Percentiles rank a stretch among this genome's conserved stretches.
Evolutionary conservation across 768 basidiomycete genomes (phyloP).

Genomic region (Mycena chlorophos): DNA sequence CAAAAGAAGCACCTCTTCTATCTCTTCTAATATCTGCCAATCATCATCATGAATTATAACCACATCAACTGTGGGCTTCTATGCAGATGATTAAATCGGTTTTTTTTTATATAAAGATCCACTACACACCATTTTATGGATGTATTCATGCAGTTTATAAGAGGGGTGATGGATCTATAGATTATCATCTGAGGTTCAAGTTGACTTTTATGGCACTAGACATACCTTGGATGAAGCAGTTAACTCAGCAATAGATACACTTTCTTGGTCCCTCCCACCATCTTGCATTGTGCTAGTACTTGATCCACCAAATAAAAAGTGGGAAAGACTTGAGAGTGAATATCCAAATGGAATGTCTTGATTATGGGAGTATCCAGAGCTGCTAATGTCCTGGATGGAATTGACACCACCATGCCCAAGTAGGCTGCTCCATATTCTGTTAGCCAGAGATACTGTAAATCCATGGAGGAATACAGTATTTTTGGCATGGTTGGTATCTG

Average conservation of each 20-base stretch:
- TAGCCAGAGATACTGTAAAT: conserved; percentile 7
- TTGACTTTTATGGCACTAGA: not conserved
- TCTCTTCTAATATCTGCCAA: conserved; percentile 1
- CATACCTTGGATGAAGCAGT: not conserved
- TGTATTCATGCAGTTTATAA: not conserved
- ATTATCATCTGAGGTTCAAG: not conserved
- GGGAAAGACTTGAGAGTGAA: not conserved
- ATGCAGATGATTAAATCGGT: not conserved
- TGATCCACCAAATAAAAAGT: not conserved
- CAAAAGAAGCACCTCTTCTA: too few relatives aligned
- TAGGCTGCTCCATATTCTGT: conserved; percentile 7
- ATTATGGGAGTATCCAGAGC: not conserved
- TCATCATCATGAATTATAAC: conserved; percentile 11
- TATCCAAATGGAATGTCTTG: not conserved
- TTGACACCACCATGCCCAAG: conserved; percentile 1
- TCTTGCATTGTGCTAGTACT: not conserved
- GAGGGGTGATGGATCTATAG: not conserved
- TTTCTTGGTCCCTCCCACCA: not conserved
- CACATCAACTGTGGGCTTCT: not conserved
- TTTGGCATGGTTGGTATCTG: not conserved
- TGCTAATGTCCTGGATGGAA: not conserved
- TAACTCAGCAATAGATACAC: not conserved
- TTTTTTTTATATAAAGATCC: not conserved
- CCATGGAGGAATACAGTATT: conserved; percentile 11
- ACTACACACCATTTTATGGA: not conserved